These are phyloP conservation scores for Thelonectria olida DNA, from an alignment of 2,329 filamentous ascomycete species.

Conservation along the genomic window DNA sequence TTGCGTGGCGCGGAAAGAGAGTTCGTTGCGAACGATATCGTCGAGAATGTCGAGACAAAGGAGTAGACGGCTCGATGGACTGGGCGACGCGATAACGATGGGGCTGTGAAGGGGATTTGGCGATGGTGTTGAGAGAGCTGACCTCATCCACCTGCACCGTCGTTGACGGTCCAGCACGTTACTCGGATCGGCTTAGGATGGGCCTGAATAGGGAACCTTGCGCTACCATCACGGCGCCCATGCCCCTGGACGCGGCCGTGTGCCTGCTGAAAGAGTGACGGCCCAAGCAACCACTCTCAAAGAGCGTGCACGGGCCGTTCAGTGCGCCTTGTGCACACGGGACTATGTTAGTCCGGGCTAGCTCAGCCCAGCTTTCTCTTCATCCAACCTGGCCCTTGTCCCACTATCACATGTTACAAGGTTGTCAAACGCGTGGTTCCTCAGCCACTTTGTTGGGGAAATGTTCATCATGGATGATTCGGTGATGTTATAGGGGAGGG, in stretches of 20 bases:
- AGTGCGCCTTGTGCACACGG: slow-evolving; percentile 1
- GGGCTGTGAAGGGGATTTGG: slow-evolving; percentile 31
- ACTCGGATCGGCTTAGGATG: slow-evolving; percentile 15
- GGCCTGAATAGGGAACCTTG: slow-evolving; percentile 22
- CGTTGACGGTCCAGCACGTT: background rate
- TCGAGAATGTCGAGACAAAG: slow-evolving; percentile 9
- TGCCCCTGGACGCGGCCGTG: slow-evolving; percentile 10
- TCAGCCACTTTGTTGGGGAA: slow-evolving; percentile 14
- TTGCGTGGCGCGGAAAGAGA: background rate
- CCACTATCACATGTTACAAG: slow-evolving; percentile 23
- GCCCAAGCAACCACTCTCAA: background rate
- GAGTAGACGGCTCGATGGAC: slow-evolving; percentile 2
- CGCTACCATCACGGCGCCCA: slow-evolving; percentile 22
- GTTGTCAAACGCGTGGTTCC: slow-evolving; percentile 17
- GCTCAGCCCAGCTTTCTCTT: background rate
- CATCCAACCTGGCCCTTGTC: slow-evolving; percentile 6
- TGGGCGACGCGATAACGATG: slow-evolving; percentile 35
- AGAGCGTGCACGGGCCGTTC: slow-evolving; percentile 4
- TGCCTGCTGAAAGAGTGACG: background rate
- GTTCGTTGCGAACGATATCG: slow-evolving; percentile 13
- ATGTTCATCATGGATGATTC: background rate
- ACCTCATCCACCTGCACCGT: slow-evolving; percentile 31
- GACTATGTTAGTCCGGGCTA: slow-evolving; percentile 15
- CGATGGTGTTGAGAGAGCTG: slow-evolving; percentile 38
- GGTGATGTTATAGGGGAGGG: too few species aligned